These are phyloP conservation scores for Aspergillus vadensis DNA, from an alignment of 2,329 filamentous ascomycete species.

Conservation along the genomic window DNA sequence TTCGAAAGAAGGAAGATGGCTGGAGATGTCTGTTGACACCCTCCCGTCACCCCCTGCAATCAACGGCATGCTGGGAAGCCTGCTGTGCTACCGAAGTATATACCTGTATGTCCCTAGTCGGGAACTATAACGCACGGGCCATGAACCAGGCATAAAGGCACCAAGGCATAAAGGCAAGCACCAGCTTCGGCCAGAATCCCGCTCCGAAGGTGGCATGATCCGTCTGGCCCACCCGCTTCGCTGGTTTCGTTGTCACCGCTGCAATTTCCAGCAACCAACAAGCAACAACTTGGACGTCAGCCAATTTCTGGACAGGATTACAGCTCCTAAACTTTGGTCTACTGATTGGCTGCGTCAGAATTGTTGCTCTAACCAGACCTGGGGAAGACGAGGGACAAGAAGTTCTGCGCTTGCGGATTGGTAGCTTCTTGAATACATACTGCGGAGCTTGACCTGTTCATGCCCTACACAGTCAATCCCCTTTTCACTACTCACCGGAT, in stretches of 20 bases:
- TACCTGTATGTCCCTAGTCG: slow-evolving; percentile 5
- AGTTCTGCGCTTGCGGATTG: neutral
- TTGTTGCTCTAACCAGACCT: neutral
- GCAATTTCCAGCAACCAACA: neutral
- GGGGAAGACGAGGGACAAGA: neutral
- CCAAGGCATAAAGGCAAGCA: slow-evolving; percentile 5
- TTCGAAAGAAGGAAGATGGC: neutral
- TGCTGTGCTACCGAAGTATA: neutral
- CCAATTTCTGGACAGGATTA: neutral
- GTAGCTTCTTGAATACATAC: neutral
- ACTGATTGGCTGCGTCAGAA: neutral
- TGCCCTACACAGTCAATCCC: neutral
- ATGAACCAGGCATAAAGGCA: slow-evolving; percentile 1
- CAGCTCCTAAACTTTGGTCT: neutral
- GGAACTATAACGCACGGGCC: neutral
- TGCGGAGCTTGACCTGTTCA: neutral
- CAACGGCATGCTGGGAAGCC: slow-evolving; percentile 1
- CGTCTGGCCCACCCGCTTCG: neutral
- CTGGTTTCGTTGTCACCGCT: neutral
- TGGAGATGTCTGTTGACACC: neutral
- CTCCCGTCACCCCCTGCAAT: slow-evolving; percentile 7
- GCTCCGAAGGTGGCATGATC: slow-evolving; percentile 14
- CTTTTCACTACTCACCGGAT: neutral
- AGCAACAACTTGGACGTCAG: neutral
- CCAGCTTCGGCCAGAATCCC: neutral